Evolutionary conservation across 345 rosid species (phyloP), one percentile per base, ranked within the genome.

Genomic region (Populus tremula): DNA sequence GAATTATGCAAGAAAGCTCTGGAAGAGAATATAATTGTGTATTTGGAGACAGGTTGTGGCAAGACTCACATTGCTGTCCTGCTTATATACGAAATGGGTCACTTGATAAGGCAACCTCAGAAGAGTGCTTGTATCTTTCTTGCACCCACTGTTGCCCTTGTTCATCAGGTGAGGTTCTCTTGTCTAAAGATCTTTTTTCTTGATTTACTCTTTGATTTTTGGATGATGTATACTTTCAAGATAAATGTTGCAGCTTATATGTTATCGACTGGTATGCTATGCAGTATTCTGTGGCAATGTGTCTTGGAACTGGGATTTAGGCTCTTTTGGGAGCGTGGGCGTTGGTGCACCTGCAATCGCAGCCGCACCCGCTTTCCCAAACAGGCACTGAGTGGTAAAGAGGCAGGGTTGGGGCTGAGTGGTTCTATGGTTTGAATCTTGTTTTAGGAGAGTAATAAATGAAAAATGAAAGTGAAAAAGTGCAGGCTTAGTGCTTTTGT

Each of bases 41-140:
- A 87, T 82, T 65, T 95, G 82, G 98, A 86, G 79, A 95, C 99
- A 16, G 99, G 99, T 68, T 89, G 91, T 80, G 99, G 99, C 77
- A 95, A 95, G 87, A 95, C 99, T 16, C 99, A 93, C 82, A 93
- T 95, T 66, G 96, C 97, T 8, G 95, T 93, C 76, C 87, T 95
- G 84, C 91, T 95, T 78, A 95, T 95, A 12, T 78, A 93, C 50
- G 98, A 90, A 84, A 81, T 90, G 56, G 87, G 87, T 50, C 89
- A 89, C 75, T 84, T 91, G 88, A 84, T 95, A 76, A 82, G 88
- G 84, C 87, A 85, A 62, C 99, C 99, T 21, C 87, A 77, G 75
- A 89, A 78, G 78, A 85, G 72, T 65, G 85, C 89, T 6, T 91
- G 97, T 74, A 74, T 95, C 66, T 94, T 93, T 87, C 98, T 94